Conservation (phyloP, 106 monocot genomes). For the Dendrobium chrysotoxum region DNA sequence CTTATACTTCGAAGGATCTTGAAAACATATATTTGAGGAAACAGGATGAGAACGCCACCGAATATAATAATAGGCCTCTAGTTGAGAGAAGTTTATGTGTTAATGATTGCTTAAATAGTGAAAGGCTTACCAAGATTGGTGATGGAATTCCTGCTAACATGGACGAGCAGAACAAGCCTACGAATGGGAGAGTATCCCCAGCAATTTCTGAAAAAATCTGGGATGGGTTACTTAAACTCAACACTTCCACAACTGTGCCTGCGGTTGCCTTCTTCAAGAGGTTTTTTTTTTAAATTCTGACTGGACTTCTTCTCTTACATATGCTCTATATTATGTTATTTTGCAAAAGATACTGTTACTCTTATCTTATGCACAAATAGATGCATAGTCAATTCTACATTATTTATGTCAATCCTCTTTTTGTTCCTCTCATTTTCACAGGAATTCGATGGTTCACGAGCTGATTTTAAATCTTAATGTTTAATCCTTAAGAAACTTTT, state of each 20-base stretch:
- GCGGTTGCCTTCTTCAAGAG: constrained; percentile 63
- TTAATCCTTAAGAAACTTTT: neutral
- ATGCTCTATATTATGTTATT: neutral
- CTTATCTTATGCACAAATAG: neutral
- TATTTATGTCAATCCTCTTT: neutral
- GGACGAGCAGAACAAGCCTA: constrained; percentile 19
- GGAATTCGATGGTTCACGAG: neutral
- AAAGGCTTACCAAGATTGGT: constrained; percentile 8
- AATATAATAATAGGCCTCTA: constrained; percentile 4
- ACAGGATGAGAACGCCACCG: neutral
- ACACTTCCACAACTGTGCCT: constrained; percentile 35
- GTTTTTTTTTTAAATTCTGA: constrained; percentile 16
- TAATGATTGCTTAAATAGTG: constrained; percentile 9
- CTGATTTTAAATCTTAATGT: neutral
- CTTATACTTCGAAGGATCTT: constrained; percentile 5
- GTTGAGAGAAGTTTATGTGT: constrained; percentile 1
- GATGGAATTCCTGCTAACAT: constrained; percentile 11
- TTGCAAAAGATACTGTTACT: neutral
- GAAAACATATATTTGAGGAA: constrained; percentile 8
- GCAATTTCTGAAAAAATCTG: constrained; percentile 35
- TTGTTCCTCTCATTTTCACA: no score
- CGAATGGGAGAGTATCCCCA: constrained; percentile 17
- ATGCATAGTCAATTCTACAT: neutral
- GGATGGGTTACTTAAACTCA: constrained; percentile 60
- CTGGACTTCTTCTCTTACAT: neutral